Conservation (phyloP, 192 early-diverging fungal genomes). For the Podila epicladia region DNA sequence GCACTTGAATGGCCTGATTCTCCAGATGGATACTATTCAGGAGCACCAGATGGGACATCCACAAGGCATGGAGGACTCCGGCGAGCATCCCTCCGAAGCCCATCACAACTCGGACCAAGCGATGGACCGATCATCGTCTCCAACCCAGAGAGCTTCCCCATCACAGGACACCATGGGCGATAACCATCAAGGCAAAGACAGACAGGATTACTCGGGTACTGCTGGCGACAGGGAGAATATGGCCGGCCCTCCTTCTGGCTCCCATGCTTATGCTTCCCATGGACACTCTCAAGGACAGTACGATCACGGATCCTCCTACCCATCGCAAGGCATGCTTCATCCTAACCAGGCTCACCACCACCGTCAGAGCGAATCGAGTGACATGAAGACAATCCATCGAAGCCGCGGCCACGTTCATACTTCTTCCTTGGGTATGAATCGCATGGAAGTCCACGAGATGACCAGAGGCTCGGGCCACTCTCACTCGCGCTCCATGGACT, state of each 20-base stretch:
- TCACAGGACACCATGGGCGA: background rate
- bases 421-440: slow-evolving; percentile 24
- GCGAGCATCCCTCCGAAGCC: background rate
- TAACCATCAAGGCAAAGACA: background rate
- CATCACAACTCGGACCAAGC: background rate
- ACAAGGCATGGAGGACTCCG: slow-evolving; percentile 1
- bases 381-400: slow-evolving; percentile 20
- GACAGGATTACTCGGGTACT: background rate
- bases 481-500: slow-evolving; percentile 48
- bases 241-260: background rate
- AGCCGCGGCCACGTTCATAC: slow-evolving; percentile 40
- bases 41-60: slow-evolving; percentile 27
- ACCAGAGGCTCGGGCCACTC: slow-evolving; percentile 20
- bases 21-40: slow-evolving; percentile 47
- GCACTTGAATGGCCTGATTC: slow-evolving; percentile 39
- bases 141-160: background rate
- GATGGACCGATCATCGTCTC: background rate
- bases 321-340: background rate
- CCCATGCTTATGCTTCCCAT: background rate
- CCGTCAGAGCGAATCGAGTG: slow-evolving; percentile 12
- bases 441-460: slow-evolving; percentile 45
- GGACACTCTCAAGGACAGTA: background rate
- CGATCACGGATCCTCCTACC: background rate
- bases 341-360: slow-evolving; percentile 5
- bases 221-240: background rate